Conservation (phyloP, 768 basidiomycete species). For the Lactarius sp. region DNA sequence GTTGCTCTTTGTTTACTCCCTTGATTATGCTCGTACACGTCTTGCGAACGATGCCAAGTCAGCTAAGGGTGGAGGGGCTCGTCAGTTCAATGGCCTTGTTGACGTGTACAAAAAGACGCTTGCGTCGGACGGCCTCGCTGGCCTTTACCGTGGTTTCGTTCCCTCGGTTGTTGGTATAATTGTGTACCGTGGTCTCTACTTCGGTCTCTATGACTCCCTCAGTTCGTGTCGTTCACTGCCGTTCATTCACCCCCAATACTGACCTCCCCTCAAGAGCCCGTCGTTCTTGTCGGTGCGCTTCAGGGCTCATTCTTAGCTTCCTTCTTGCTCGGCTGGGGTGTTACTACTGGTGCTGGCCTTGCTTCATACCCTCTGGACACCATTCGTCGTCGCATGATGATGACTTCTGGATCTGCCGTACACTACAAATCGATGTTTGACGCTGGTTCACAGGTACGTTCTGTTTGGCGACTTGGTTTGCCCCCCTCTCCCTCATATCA, state of each 20-base stretch:
- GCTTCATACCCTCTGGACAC: slow-evolving; percentile 95
- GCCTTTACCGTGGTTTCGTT: slow-evolving; percentile 99
- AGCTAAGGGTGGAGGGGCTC: slow-evolving; percentile 82
- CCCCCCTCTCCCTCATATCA: background rate
- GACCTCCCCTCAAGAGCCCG: slow-evolving; percentile 62
- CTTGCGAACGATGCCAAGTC: slow-evolving; percentile 98
- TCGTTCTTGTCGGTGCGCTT: slow-evolving; percentile 92
- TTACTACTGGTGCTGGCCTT: slow-evolving; percentile 98
- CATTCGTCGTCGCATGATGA: slow-evolving; percentile 99
- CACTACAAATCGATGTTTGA: slow-evolving; percentile 99
- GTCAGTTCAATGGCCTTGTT: slow-evolving; percentile 98
- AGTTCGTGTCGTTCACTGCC: slow-evolving; percentile 47
- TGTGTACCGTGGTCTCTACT: slow-evolving; percentile 99
- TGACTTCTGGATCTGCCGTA: slow-evolving; percentile 92
- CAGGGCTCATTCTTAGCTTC: slow-evolving; percentile 97
- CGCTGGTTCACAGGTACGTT: slow-evolving; percentile 64
- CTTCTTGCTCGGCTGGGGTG: slow-evolving; percentile 97
- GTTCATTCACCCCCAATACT: slow-evolving; percentile 14
- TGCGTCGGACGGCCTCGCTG: slow-evolving; percentile 94
- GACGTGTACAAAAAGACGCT: slow-evolving; percentile 98
- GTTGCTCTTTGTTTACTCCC: slow-evolving; percentile 98
- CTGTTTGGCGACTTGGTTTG: background rate
- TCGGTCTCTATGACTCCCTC: slow-evolving; percentile 93
- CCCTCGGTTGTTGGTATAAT: slow-evolving; percentile 99
- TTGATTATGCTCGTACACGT: slow-evolving; percentile 99